A percentile compares a stretch with the other conserved stretches of the same genome.
Conservation (phyloP, 495 filamentous ascomycete genomes). For the Pseudoneurospora amorphoporcata region DNA sequence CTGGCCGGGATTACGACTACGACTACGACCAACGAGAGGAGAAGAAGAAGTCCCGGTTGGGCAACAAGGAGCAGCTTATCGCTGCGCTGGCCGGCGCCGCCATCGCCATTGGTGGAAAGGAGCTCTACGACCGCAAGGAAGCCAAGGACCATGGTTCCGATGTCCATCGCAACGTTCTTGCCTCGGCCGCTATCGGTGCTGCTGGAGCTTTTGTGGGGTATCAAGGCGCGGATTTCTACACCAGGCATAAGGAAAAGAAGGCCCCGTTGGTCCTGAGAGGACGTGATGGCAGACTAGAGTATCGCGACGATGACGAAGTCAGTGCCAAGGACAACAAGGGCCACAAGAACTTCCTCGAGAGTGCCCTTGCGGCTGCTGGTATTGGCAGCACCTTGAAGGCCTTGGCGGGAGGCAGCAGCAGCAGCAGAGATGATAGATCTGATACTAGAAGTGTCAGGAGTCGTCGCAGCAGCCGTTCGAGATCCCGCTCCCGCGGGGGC, state of each 20-base stretch:
- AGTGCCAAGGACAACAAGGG: conserved; percentile 39
- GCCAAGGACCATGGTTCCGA: conserved; percentile 33
- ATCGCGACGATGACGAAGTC: conserved; percentile 44
- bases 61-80: conserved; percentile 49
- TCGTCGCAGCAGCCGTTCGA: conserved; percentile 35
- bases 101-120: conserved; percentile 44
- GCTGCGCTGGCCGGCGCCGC: conserved; percentile 43
- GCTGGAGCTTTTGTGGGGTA: conserved; percentile 46
- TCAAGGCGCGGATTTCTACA: conserved; percentile 44
- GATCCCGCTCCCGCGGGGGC: conserved; percentile 34
- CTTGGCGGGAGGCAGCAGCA: conserved; percentile 28
- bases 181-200: conserved; percentile 43
- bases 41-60: conserved; percentile 37
- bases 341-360: conserved; percentile 64
- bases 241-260: conserved; percentile 37
- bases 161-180: conserved; percentile 39
- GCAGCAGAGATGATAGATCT: conserved; percentile 40
- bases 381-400: conserved; percentile 53
- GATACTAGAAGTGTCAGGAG: conserved; percentile 42
- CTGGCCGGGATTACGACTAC: conserved; percentile 25
- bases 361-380: conserved; percentile 56
- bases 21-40: conserved; percentile 43
- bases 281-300: conserved; percentile 35
- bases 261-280: conserved; percentile 29
- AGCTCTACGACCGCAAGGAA: conserved; percentile 45